Percentiles rank a stretch among this genome's conserved stretches.
Conservation (phyloP, 1,139 yeast genomes). For the Magnusiomyces sp. region DNA sequence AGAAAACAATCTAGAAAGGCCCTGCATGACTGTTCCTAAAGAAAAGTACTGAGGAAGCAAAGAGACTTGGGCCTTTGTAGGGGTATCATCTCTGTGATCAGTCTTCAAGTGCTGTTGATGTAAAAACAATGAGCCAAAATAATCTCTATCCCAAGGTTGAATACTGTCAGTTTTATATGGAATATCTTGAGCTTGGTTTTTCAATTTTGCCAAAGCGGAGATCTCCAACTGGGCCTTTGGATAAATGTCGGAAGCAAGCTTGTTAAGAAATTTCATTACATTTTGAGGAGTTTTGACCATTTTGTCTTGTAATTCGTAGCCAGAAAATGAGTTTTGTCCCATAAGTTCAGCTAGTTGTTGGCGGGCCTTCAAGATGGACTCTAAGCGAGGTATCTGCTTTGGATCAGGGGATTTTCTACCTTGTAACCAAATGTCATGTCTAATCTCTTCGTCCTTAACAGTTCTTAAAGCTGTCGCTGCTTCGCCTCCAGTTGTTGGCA, state of each 20-base stretch:
- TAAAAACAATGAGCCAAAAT: constrained; percentile 39
- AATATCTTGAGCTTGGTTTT: constrained; percentile 33
- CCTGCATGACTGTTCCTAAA: constrained; percentile 79
- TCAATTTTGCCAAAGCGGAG: constrained; percentile 24
- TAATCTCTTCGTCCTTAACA: constrained; percentile 47
- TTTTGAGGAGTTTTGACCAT: constrained; percentile 81
- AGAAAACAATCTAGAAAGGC: constrained; percentile 63
- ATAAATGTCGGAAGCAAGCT: constrained; percentile 44
- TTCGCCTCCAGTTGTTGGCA: constrained; percentile 64
- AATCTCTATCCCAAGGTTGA: constrained; percentile 92
- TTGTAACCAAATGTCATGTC: constrained; percentile 68
- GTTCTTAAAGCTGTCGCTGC: constrained; percentile 60
- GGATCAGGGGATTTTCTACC: constrained; percentile 45
- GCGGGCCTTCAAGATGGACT: constrained; percentile 53
- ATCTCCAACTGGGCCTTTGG: constrained; percentile 59
- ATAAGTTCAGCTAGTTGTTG: constrained; percentile 65
- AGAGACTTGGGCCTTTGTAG: constrained; percentile 16
- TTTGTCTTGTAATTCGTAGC: constrained; percentile 78
- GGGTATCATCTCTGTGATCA: constrained; percentile 13
- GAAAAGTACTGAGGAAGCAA: constrained; percentile 50
- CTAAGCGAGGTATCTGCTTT: constrained; percentile 53
- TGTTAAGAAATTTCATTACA: constrained; percentile 59
- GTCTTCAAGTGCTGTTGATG: constrained; percentile 22
- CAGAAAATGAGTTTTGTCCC: constrained; percentile 64
- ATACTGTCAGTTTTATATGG: constrained; percentile 28